Evolutionary conservation across 768 basidiomycete genomes (phyloP), one percentile per base, ranked within the genome.

Genomic region (Suillus subaureus): DNA sequence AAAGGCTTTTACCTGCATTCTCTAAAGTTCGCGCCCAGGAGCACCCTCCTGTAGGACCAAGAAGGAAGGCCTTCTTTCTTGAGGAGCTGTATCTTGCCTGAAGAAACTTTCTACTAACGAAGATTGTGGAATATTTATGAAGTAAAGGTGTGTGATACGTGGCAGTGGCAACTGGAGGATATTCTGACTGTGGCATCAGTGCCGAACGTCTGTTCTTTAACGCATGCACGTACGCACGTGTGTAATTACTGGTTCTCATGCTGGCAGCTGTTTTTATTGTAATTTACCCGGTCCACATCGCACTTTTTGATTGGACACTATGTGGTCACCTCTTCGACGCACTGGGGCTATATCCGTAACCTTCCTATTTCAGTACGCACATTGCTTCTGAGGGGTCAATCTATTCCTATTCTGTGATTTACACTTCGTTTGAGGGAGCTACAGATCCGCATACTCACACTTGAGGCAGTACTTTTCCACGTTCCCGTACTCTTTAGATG

Each of bases 21-120:
- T 60, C 40, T 26, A 60, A 60, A 42, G 58, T 60, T 60, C 58
- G 58, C 40, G 58, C 58, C 6, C 58, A 60, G 39, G 58, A 60
- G 5, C 58, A 60, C 39, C 39, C 18, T 21, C 26, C 58, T 28
- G 58, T 60, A 11, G 58, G 58, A 18, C 40, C 58, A 42, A 60
- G 58, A 42, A 42, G 58, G 40, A 60, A 60, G 12, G 58, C 58
- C 12, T 42, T 60, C 26, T 60, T 60, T 37, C 39, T 60, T 21
- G 58, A 60, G 39, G 39, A 60, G 18, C 40, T 60, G 11, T 60
- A 60, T 42, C 58, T 60, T 18, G 26, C 39, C 12, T 42, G 40
- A 60, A 21, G 40, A 21, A 58, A 28, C 16, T 12, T 28, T 18
- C 0, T 33, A 21, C 21, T 6, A n/a, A 9, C 18, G 5, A 52